These are phyloP conservation scores for Endocladia muricata DNA, from an alignment of 31 red algal species.

Conservation along the genomic window DNA sequence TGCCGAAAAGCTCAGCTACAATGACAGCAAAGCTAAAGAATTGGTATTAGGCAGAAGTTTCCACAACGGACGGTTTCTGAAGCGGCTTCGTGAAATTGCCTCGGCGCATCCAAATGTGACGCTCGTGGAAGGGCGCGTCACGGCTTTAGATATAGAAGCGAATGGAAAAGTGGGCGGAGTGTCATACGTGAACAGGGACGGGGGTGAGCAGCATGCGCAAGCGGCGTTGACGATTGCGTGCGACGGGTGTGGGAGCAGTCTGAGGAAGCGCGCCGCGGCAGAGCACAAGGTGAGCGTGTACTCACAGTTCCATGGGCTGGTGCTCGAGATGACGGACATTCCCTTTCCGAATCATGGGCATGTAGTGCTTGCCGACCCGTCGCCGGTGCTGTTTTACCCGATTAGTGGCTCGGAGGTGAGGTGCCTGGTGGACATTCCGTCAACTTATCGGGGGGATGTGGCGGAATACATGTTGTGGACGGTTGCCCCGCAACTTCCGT, in stretches of 20 bases:
- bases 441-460: conserved; percentile 13
- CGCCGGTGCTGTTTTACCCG: conserved; percentile 93
- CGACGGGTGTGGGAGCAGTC: conserved; percentile 88
- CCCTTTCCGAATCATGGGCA: conserved; percentile 94
- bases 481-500: conserved; percentile 85
- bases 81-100: conserved; percentile 73
- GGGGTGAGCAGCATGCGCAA: conserved; percentile 7
- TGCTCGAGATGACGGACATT: conserved; percentile 60
- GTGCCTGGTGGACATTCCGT: conserved; percentile 93
- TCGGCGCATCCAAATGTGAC: conserved; percentile 43
- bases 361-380: conserved; percentile 85
- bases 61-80: conserved; percentile 96
- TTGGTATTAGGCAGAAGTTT: conserved; percentile 58
- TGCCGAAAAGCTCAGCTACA: conserved; percentile 36
- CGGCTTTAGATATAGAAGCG: conserved; percentile 49
- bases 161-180: conserved; percentile 69
- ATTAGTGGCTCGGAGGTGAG: conserved; percentile 87
- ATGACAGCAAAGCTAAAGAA: neutral
- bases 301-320: conserved; percentile 87
- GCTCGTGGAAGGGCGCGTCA: conserved; percentile 78
- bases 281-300: conserved; percentile 56
- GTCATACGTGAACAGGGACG: conserved; percentile 26
- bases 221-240: conserved; percentile 94
- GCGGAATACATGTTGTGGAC: conserved; percentile 67
- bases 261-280: conserved; percentile 57